Evolutionary conservation across 179 eudicot genomes (phyloP), one percentile per base, ranked within the genome.

Genomic region (Beta corolliflora): DNA sequence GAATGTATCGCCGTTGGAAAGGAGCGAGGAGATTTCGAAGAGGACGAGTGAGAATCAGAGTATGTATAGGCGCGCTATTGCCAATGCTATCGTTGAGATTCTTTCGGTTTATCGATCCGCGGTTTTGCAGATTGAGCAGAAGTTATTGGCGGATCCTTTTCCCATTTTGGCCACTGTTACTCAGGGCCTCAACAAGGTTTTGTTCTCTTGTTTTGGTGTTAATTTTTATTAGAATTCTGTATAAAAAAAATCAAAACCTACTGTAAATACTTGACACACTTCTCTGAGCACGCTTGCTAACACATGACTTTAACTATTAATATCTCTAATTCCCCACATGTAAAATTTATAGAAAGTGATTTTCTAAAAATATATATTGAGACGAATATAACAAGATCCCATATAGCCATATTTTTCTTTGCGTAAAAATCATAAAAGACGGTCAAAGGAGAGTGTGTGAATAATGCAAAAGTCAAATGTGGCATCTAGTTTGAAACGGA

Each of bases 131-230:
- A 88, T 94, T 87, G 99, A 97, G 92, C 98, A 97, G 89, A 94
- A 85, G 66, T 84, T 97, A 84, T 86, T 97, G 90, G 91, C 99
- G 31, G 99, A 97, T 85, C 84, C 91, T 63, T 85, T 93, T 19
- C 98, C 97, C 50, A 92, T 94, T 80, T 84, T 97, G 89, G 92
- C 94, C 46, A 93, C 93, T 63, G 91, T 93, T 82, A 97, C 97
- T 78, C 94, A 97, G 82, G 98, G 99, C 31, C 95, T 97, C 65
- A 91, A 94, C 80, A 94, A 97, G 98, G 99, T 97, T 84, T 46
- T 73, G 64, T 29, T 31, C 53, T 73, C 63, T 13, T 48, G 58
- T 9, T 74, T 36, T 18, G 67, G 66, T 46, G 36, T 11, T 45
- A 8, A n/a, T 11, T 50, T 71, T 8, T 14, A 23, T 9, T 46